phyloP scores from a whole-genome alignment of 805 yeast genomes.

The Metschnikowia peoriensis region DNA sequence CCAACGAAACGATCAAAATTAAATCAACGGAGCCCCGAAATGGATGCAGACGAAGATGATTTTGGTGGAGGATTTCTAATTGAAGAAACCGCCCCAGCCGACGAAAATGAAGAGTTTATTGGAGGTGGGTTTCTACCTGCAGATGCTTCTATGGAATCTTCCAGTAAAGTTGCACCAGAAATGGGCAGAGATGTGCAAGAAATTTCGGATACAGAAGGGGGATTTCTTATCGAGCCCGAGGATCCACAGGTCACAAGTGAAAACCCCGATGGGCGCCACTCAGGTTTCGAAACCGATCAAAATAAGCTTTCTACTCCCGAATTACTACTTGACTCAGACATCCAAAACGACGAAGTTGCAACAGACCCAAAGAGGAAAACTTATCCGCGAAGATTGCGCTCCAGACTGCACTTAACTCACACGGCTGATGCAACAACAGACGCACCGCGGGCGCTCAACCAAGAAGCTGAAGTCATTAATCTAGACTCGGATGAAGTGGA shows the following conservation, averaged over 20 bases:
- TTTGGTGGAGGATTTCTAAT: constrained; percentile 26
- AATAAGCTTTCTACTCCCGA: too few relatives aligned
- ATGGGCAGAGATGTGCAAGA: not conserved
- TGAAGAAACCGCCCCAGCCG: constrained; percentile 8
- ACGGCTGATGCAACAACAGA: not conserved
- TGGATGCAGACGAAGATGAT: not conserved
- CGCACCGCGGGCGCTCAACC: not conserved
- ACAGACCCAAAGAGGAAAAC: not conserved
- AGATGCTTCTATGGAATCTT: not conserved
- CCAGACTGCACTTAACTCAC: not conserved
- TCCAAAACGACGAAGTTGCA: not conserved
- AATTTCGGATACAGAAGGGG: constrained; percentile 6
- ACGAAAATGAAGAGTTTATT: constrained; percentile 13
- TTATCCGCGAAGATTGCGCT: constrained; percentile 1
- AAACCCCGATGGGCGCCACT: not conserved
- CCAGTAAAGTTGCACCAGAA: not conserved
- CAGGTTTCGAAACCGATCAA: not conserved
- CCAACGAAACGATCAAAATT: constrained; percentile 2
- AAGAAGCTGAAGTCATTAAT: not conserved
- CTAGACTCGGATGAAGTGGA: not conserved
- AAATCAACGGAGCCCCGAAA: not conserved
- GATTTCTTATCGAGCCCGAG: not conserved
- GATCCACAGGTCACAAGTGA: not conserved
- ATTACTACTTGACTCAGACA: not conserved
- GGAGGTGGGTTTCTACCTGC: constrained; percentile 20